Percentiles rank a stretch among this genome's conserved stretches.
These are phyloP conservation scores for Talaromyces atroroseus DNA, from an alignment of 2,329 filamentous ascomycete genomes.

Conservation along the genomic window DNA sequence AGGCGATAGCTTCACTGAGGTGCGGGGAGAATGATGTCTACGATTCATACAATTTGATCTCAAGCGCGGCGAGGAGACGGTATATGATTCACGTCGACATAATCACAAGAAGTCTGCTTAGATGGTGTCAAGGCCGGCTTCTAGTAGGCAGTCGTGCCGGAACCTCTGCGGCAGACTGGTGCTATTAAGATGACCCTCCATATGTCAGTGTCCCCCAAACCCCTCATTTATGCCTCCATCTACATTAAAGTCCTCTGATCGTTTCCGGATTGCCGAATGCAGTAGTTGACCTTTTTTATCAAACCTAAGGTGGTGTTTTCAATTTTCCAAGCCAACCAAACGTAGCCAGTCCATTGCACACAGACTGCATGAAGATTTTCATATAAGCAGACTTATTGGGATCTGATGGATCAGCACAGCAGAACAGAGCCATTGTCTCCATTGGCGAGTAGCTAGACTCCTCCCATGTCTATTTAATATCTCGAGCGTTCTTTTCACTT, in stretches of 20 bases:
- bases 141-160: too few species aligned
- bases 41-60: too few species aligned
- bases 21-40: too few species aligned
- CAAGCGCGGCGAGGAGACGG: too few species aligned
- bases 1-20: too few species aligned
- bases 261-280: background rate
- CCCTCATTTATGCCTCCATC: background rate
- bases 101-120: too few species aligned
- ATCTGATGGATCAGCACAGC: background rate
- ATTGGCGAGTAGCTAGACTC: background rate
- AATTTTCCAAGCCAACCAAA: background rate
- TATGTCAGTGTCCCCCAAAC: background rate
- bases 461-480: background rate
- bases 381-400: background rate
- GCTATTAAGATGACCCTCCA: too few species aligned
- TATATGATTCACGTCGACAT: too few species aligned
- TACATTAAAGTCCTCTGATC: background rate
- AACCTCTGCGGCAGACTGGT: too few species aligned
- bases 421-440: background rate
- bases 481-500: background rate
- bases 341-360: background rate
- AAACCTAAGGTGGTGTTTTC: background rate
- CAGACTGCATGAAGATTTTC: conserved; percentile 1
- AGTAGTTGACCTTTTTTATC: background rate
- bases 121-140: too few species aligned